Percentiles rank a stretch among this genome's conserved stretches.
phyloP scores from a whole-genome alignment of 2,329 filamentous ascomycete genomes.

The Pseudocercospora pini-densiflorae region DNA sequence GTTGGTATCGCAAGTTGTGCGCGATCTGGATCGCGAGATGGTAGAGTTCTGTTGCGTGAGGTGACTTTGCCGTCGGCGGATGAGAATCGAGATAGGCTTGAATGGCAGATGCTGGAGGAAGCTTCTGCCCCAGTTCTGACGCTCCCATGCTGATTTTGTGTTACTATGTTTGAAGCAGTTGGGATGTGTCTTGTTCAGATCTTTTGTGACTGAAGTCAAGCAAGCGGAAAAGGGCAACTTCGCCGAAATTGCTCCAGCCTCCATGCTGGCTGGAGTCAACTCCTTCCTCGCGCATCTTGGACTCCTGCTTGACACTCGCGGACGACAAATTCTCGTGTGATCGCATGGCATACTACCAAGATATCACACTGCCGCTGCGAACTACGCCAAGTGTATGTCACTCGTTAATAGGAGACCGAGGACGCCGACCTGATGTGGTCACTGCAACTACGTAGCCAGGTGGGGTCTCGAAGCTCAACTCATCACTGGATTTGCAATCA shows the following conservation, averaged over 20 bases:
- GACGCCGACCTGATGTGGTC: not conserved
- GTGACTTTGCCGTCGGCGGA: constrained; percentile 20
- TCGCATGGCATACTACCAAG: not conserved
- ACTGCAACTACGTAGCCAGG: not conserved
- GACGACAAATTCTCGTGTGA: too few species aligned
- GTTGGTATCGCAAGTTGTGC: constrained; percentile 74
- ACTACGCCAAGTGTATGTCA: not conserved
- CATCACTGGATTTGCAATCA: constrained; percentile 6
- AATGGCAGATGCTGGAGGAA: constrained; percentile 25
- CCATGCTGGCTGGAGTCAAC: not conserved
- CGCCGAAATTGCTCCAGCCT: not conserved
- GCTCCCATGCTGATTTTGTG: constrained; percentile 12
- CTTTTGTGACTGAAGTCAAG: not conserved
- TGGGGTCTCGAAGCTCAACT: not conserved
- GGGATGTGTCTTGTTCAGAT: not conserved
- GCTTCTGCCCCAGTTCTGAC: constrained; percentile 1
- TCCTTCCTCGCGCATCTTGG: not conserved
- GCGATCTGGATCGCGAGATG: constrained; percentile 65
- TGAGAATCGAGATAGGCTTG: constrained; percentile 23
- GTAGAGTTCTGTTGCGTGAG: constrained; percentile 35
- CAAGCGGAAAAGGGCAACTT: not conserved
- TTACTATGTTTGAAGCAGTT: not conserved
- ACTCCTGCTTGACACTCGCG: too few species aligned
- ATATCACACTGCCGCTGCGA: not conserved
- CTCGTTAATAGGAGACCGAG: not conserved